Evolutionary conservation across 371 early-diverging fungal genomes (phyloP).

Genomic region (Mortierella sp.): DNA sequence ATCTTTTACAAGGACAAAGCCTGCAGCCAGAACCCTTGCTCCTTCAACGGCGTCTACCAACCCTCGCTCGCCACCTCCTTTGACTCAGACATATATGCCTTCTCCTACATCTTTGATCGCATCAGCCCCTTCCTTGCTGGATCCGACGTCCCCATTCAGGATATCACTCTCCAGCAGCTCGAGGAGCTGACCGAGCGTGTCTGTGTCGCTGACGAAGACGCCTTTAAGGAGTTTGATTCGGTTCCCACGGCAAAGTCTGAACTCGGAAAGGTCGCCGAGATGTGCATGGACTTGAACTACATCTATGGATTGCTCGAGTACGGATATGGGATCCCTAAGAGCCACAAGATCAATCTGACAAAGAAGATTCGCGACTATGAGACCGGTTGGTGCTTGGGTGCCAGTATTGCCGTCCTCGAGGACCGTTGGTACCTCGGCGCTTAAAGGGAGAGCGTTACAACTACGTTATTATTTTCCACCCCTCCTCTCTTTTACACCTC

Average conservation of each 20-base stretch:
- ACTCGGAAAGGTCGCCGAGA: constrained; percentile 70
- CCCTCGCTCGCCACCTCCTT: constrained; percentile 84
- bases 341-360: constrained; percentile 80
- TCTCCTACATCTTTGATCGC: constrained; percentile 96
- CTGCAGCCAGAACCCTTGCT: constrained; percentile 78
- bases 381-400: constrained; percentile 97
- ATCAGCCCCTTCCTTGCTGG: constrained; percentile 80
- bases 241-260: constrained; percentile 60
- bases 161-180: constrained; percentile 76
- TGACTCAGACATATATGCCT: constrained; percentile 87
- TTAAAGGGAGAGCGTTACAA: not conserved
- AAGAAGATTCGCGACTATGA: constrained; percentile 94
- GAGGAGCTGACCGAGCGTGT: constrained; percentile 76
- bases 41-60: constrained; percentile 94
- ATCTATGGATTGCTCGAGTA: constrained; percentile 82
- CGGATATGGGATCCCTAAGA: constrained; percentile 88
- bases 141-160: constrained; percentile 54
- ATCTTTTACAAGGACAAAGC: constrained; percentile 73
- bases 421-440: constrained; percentile 55
- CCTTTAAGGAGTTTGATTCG: constrained; percentile 51
- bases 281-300: constrained; percentile 92
- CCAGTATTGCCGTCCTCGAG: constrained; percentile 85
- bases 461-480: not conserved
- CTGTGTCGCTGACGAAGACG: constrained; percentile 68
- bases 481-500: not conserved